Base-by-base conservation (phyloP, 2,329 filamentous ascomycete species). In the Fusarium sp. region DNA sequence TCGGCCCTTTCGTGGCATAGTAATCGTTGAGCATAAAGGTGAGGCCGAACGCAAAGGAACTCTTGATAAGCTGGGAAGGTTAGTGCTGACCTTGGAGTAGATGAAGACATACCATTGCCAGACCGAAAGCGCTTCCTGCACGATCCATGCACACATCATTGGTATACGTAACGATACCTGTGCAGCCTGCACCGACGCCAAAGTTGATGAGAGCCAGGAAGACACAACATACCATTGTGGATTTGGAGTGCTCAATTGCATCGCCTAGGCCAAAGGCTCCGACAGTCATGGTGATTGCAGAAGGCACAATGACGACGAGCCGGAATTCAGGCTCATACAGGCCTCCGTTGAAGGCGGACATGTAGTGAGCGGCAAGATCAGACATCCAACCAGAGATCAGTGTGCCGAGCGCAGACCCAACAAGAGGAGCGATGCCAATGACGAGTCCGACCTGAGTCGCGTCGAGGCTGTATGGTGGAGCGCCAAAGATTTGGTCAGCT, bases 1-100 rank as follows among this genome's bases (percentile, higher is more conserved):
- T 11, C 4, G 59, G 48, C 8, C 59, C 48, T 28, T 56, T 28
- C 1, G 24, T 24, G 38, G 59, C 38, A 22, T 62, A 62, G 8
- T 38, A 62, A 18, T 62, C 32, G 38, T 62, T 62, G 30, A 62
- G 48, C 59, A 62, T 56, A 44, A 62, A 62, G 10, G 48, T 62
- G 1, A 62, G 59, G 3, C 48, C 59, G 2, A 62, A 62, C 17
- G 59, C 59, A 5, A 62, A 62, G 3, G 38, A 14, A 22, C 59
- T 62, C 10, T 62, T 62, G 38, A 62, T 30, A 26, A 62, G 48
- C 59, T 62, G 36, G 0, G 35, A 41, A 6, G 26, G 28, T 55
- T 24, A 44, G 38, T 2, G n/a, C 28, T n/a, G 30, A 28, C 3
- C 14, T 26, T 15, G 12, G 8, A 26, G 32, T 2, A 26, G 22